phyloP scores from a whole-genome alignment of 441 rosid species.

The Gossypium gossypioides region DNA sequence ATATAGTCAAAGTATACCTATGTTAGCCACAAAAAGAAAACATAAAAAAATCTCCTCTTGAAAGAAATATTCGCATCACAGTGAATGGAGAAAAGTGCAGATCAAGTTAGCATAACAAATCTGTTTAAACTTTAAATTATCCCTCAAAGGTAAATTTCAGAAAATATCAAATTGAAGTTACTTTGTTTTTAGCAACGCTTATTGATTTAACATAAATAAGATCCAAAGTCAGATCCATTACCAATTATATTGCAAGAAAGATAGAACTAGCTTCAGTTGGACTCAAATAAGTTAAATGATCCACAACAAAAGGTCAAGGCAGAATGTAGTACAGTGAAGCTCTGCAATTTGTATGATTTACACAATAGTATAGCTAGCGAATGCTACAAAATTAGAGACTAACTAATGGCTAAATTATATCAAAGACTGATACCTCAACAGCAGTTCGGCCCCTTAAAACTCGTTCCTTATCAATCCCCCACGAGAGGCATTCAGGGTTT shows the following conservation, averaged over 20 bases:
- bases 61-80: background rate
- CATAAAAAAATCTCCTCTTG: conserved; percentile 4
- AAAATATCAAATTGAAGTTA: background rate
- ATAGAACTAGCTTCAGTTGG: background rate
- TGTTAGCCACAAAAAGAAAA: conserved; percentile 22
- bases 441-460: conserved; percentile 90
- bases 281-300: background rate
- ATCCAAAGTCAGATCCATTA: background rate
- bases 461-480: conserved; percentile 93
- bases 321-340: background rate
- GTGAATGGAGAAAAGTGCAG: background rate
- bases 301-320: background rate
- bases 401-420: conserved; percentile 13
- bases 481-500: conserved; percentile 93
- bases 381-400: background rate
- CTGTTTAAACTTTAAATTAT: background rate
- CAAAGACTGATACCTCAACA: conserved; percentile 53
- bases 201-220: background rate
- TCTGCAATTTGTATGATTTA: background rate
- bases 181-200: background rate
- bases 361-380: conserved; percentile 7
- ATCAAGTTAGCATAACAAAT: background rate
- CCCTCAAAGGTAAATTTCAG: background rate
- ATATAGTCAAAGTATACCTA: conserved; percentile 97
- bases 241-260: background rate